A percentile compares a stretch with the other conserved stretches of the same genome.
Conservation (phyloP, 1,284 basidiomycete species). For the Volvariella volvacea region DNA sequence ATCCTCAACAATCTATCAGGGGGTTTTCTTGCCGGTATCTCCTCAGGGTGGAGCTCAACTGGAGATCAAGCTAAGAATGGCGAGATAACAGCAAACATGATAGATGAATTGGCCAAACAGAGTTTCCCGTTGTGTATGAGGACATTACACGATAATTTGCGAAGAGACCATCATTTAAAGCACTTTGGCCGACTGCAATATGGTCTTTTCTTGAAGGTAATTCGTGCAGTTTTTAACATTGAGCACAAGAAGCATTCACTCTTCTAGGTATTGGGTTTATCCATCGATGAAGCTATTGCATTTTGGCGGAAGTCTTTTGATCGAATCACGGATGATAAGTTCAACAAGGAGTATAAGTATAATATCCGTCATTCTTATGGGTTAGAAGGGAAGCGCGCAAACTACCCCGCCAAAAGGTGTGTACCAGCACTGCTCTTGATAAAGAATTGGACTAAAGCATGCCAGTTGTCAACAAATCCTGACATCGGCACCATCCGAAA, state of each 20-base stretch:
- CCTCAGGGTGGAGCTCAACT: slow-evolving; percentile 71
- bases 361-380: slow-evolving; percentile 97
- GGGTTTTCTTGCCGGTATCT: slow-evolving; percentile 89
- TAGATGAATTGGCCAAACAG: slow-evolving; percentile 80
- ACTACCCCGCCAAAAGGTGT: slow-evolving; percentile 90
- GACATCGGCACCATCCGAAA: slow-evolving; percentile 66
- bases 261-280: slow-evolving; percentile 80
- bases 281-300: slow-evolving; percentile 89
- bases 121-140: slow-evolving; percentile 98
- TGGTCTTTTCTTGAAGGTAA: slow-evolving; percentile 91
- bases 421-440: slow-evolving; percentile 11
- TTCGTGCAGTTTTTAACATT: not conserved
- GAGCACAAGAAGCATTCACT: not conserved
- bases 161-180: slow-evolving; percentile 82
- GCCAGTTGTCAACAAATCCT: slow-evolving; percentile 88
- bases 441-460: slow-evolving; percentile 9
- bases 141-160: slow-evolving; percentile 77
- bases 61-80: slow-evolving; percentile 47
- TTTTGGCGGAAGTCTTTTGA: slow-evolving; percentile 92
- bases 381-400: slow-evolving; percentile 88
- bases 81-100: slow-evolving; percentile 87
- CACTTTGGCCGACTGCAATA: slow-evolving; percentile 92
- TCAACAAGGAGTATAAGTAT: slow-evolving; percentile 97
- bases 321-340: slow-evolving; percentile 86
- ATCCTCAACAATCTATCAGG: slow-evolving; percentile 91